These are phyloP conservation scores for Xerocomus brunneocitrinus DNA, from an alignment of 768 basidiomycete genomes.

Conservation along the genomic window DNA sequence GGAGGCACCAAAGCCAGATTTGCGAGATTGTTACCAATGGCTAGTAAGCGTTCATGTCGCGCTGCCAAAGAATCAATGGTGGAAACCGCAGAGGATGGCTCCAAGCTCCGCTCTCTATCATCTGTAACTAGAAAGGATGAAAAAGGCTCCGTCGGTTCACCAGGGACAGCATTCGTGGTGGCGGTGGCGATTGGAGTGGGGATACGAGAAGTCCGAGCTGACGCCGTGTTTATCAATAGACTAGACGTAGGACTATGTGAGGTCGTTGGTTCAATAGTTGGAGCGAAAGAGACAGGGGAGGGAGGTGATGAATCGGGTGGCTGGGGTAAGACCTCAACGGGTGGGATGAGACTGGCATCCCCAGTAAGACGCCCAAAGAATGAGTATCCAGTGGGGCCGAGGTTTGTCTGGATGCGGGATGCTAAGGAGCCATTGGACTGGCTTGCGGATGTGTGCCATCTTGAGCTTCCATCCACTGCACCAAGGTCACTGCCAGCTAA, in stretches of 20 bases:
- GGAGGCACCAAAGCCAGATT: slow-evolving; percentile 5
- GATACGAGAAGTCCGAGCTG: not conserved
- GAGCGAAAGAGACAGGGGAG: slow-evolving; percentile 9
- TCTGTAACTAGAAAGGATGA: slow-evolving; percentile 1
- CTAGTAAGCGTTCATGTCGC: slow-evolving; percentile 14
- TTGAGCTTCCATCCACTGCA: not conserved
- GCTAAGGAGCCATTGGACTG: slow-evolving; percentile 17
- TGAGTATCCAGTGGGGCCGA: not conserved
- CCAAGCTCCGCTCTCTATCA: not conserved
- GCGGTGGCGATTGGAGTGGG: not conserved
- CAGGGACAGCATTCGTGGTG: not conserved
- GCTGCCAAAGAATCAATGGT: slow-evolving; percentile 4
- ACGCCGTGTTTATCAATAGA: not conserved
- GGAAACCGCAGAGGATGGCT: not conserved
- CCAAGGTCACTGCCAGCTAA: slow-evolving; percentile 7
- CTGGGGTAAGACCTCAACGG: slow-evolving; percentile 27
- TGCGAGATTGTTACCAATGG: slow-evolving; percentile 11
- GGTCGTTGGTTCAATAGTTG: not conserved
- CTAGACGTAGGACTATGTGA: not conserved
- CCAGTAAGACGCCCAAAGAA: not conserved
- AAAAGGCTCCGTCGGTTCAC: not conserved
- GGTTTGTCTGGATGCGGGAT: slow-evolving; percentile 23
- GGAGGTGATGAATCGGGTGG: slow-evolving; percentile 17
- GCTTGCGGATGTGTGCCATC: not conserved
- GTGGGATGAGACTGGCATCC: slow-evolving; percentile 25